phyloP scores from a whole-genome alignment of 768 basidiomycete genomes.

The Pilatotrama ljubarskyi region DNA sequence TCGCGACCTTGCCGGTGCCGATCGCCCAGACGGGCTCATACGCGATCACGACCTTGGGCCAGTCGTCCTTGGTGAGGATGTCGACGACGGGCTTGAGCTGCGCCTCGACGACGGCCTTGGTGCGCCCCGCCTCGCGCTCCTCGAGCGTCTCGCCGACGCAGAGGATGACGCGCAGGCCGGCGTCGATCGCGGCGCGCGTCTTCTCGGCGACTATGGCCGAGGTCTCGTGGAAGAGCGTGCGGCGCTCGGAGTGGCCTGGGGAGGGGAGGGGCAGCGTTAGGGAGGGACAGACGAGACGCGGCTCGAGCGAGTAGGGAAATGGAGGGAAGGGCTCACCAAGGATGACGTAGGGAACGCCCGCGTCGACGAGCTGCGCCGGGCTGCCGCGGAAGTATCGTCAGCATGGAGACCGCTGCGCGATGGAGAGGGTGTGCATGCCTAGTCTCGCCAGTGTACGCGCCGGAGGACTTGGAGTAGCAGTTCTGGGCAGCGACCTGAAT shows the following conservation, averaged over 20 bases:
- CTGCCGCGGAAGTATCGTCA: constrained; percentile 38
- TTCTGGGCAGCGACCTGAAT: constrained; percentile 90
- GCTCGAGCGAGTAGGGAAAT: neutral
- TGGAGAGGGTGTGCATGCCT: constrained; percentile 51
- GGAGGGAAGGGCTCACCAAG: constrained; percentile 54
- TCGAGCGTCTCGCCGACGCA: constrained; percentile 94
- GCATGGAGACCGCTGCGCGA: neutral
- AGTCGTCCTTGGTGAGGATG: constrained; percentile 62
- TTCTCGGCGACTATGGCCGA: constrained; percentile 83
- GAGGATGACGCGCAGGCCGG: constrained; percentile 82
- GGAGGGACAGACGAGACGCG: neutral
- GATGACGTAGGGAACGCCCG: constrained; percentile 88
- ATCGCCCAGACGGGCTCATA: constrained; percentile 99
- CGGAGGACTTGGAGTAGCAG: constrained; percentile 72
- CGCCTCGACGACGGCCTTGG: constrained; percentile 73
- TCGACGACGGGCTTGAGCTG: constrained; percentile 80
- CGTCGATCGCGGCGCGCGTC: constrained; percentile 78
- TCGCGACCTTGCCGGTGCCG: constrained; percentile 96
- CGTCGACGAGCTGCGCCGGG: constrained; percentile 81
- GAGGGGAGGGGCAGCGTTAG: neutral
- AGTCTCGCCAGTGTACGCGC: constrained; percentile 97
- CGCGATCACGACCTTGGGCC: constrained; percentile 91
- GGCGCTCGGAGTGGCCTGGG: constrained; percentile 92
- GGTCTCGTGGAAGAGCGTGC: constrained; percentile 88
- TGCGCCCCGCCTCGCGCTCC: constrained; percentile 80